These are phyloP conservation scores for Sporisorium reilianum DNA, from an alignment of 1,284 basidiomycete genomes.

Conservation along the genomic window DNA sequence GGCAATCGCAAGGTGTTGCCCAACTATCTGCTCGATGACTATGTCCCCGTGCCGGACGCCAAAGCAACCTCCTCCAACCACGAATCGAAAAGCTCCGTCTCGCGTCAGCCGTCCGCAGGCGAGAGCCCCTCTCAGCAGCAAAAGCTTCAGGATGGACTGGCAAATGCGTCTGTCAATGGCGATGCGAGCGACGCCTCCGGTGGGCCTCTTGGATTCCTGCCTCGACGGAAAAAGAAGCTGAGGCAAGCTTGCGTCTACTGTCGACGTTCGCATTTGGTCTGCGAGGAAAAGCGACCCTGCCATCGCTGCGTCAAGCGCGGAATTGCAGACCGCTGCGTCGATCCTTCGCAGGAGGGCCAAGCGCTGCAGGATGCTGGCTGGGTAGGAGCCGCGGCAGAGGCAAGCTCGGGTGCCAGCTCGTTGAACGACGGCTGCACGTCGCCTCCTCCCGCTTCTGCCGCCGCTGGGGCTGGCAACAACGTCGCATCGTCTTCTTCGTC, in stretches of 20 bases:
- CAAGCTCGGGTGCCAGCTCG: conserved; percentile 8
- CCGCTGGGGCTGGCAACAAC: background rate
- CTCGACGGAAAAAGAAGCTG: conserved; percentile 44
- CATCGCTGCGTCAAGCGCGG: conserved; percentile 49
- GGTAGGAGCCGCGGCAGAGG: background rate
- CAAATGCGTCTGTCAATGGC: conserved; percentile 2
- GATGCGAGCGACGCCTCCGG: conserved; percentile 8
- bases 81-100: background rate
- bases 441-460: conserved; percentile 5
- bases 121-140: conserved; percentile 14
- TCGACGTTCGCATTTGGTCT: conserved; percentile 44
- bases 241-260: conserved; percentile 50
- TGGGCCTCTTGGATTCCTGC: conserved; percentile 16
- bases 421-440: conserved; percentile 13
- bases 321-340: conserved; percentile 45
- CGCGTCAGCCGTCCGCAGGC: background rate
- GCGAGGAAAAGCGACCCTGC: conserved; percentile 49
- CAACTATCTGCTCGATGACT: conserved; percentile 51
- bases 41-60: conserved; percentile 18
- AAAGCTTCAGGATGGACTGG: conserved; percentile 2
- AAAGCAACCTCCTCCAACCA: conserved; percentile 9
- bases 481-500: conserved; percentile 3
- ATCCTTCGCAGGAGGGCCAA: conserved; percentile 29
- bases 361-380: conserved; percentile 10
- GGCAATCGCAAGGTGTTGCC: conserved; percentile 44